phyloP scores from a whole-genome alignment of 352 stramenopile species.

The Phytopythium oedochilum region DNA sequence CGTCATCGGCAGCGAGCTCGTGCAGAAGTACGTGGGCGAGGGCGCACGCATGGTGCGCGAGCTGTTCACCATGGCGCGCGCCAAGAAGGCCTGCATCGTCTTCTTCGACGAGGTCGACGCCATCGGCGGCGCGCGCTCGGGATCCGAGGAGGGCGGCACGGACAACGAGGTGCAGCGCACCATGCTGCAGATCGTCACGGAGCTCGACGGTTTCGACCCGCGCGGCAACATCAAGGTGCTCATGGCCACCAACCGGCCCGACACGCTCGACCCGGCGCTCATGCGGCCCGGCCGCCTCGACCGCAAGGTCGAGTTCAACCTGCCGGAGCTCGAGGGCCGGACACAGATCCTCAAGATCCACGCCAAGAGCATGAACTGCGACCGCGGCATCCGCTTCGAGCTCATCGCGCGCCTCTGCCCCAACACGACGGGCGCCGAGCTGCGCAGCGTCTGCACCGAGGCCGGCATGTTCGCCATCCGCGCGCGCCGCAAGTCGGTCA shows the following conservation, averaged over 20 bases:
- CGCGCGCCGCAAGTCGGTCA: conserved; percentile 97
- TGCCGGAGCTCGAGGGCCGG: conserved; percentile 97
- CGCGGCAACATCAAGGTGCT: conserved; percentile 99
- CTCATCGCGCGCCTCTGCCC: conserved; percentile 96
- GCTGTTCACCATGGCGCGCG: conserved; percentile 99
- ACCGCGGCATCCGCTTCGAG: conserved; percentile 99
- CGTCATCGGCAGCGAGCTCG: conserved; percentile 98
- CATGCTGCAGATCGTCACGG: conserved; percentile 99
- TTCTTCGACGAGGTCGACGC: conserved; percentile 99
- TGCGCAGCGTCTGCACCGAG: conserved; percentile 98
- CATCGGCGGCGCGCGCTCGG: conserved; percentile 92
- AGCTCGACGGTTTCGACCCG: conserved; percentile 98
- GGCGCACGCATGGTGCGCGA: conserved; percentile 99
- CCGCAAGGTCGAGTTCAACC: conserved; percentile 99
- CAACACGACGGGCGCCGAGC: conserved; percentile 98
- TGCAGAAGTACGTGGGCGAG: conserved; percentile 99
- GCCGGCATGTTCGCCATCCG: conserved; percentile 99
- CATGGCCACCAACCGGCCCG: conserved; percentile 97
- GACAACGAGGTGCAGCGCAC: conserved; percentile 99
- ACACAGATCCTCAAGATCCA: conserved; percentile 99
- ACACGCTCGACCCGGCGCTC: conserved; percentile 96
- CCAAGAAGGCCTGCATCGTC: conserved; percentile 97
- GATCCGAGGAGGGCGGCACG: conserved; percentile 90
- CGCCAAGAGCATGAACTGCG: conserved; percentile 99
- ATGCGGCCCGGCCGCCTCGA: conserved; percentile 96